A percentile compares a stretch with the other conserved stretches of the same genome.
Conservation (phyloP, 352 stramenopile species). For the Globisporangium barbulae region DNA sequence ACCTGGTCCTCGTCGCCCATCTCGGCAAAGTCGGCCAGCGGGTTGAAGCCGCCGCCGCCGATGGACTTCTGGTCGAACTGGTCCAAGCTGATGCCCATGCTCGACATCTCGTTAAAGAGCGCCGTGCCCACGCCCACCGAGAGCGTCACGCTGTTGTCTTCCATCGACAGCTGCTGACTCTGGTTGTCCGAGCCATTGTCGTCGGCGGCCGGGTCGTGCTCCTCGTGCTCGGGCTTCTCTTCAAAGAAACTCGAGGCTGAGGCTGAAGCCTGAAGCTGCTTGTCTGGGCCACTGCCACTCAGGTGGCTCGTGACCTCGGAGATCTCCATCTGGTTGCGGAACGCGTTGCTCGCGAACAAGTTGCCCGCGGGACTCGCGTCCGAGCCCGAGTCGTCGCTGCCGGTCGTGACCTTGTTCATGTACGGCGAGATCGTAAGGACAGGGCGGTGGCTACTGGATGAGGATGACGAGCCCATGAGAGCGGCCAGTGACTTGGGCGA, state of each 20-base stretch:
- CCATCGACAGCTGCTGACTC: slow-evolving; percentile 12
- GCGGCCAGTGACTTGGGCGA: slow-evolving; percentile 39
- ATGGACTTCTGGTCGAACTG: slow-evolving; percentile 39
- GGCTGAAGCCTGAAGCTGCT: slow-evolving; percentile 1
- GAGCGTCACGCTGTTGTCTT: slow-evolving; percentile 17
- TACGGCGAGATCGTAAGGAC: slow-evolving; percentile 66
- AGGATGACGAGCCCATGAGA: slow-evolving; percentile 20
- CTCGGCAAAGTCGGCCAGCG: slow-evolving; percentile 42
- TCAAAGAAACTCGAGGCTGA: slow-evolving; percentile 29
- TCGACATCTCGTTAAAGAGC: slow-evolving; percentile 74
- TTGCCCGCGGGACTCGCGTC: slow-evolving; percentile 33
- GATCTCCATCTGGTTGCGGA: slow-evolving; percentile 70
- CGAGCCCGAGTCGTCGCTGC: slow-evolving; percentile 20
- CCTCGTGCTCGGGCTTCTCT: slow-evolving; percentile 28
- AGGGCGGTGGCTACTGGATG: slow-evolving; percentile 27
- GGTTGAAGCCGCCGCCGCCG: slow-evolving; percentile 11
- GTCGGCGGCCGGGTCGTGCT: slow-evolving; percentile 25
- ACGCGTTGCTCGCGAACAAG: slow-evolving; percentile 70
- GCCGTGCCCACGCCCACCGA: slow-evolving; percentile 38
- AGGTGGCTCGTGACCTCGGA: slow-evolving; percentile 17
- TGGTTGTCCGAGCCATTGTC: slow-evolving; percentile 14
- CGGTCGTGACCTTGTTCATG: slow-evolving; percentile 62
- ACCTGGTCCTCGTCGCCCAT: slow-evolving; percentile 68
- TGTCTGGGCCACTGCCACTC: not conserved
- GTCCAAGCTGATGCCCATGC: slow-evolving; percentile 69